Evolutionary conservation across 805 yeast species (phyloP).

Genomic region (Zygotorulaspora chibaensis): DNA sequence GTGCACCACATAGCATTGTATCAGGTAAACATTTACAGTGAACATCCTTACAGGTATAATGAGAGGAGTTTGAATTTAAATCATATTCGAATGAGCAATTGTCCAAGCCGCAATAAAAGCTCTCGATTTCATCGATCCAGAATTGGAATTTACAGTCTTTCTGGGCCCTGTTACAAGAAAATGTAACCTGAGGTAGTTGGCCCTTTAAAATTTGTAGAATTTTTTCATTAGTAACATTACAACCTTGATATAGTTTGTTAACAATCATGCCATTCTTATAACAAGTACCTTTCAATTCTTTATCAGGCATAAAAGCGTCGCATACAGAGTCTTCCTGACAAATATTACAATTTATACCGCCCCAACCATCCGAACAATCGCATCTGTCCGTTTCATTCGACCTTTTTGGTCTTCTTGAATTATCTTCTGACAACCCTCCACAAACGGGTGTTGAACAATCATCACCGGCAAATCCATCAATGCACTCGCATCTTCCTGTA

Average conservation of each 20-base stretch:
- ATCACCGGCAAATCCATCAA: conserved; percentile 88
- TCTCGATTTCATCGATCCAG: conserved; percentile 89
- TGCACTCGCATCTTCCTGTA: conserved; percentile 90
- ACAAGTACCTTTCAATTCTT: conserved; percentile 77
- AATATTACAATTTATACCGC: conserved; percentile 88
- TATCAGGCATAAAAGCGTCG: conserved; percentile 80
- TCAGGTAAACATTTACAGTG: conserved; percentile 90
- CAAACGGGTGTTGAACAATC: conserved; percentile 88
- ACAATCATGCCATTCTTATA: conserved; percentile 81
- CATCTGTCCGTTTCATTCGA: conserved; percentile 50
- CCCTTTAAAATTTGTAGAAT: conserved; percentile 78
- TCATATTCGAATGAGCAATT: conserved; percentile 71
- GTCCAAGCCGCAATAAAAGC: conserved; percentile 81
- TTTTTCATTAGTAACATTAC: conserved; percentile 89
- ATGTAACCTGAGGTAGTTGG: conserved; percentile 84
- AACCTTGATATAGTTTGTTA: conserved; percentile 78
- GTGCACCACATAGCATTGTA: conserved; percentile 88
- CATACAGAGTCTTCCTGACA: conserved; percentile 74
- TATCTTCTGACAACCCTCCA: conserved; percentile 70
- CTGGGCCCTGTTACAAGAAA: conserved; percentile 70
- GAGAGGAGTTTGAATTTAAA: conserved; percentile 57
- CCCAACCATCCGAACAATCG: conserved; percentile 82
- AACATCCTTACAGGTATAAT: conserved; percentile 71
- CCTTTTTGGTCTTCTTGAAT: conserved; percentile 57
- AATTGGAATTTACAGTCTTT: conserved; percentile 82